Conservation (phyloP, 1,139 yeast species). For the Magnusiomyces suaveolens region DNA sequence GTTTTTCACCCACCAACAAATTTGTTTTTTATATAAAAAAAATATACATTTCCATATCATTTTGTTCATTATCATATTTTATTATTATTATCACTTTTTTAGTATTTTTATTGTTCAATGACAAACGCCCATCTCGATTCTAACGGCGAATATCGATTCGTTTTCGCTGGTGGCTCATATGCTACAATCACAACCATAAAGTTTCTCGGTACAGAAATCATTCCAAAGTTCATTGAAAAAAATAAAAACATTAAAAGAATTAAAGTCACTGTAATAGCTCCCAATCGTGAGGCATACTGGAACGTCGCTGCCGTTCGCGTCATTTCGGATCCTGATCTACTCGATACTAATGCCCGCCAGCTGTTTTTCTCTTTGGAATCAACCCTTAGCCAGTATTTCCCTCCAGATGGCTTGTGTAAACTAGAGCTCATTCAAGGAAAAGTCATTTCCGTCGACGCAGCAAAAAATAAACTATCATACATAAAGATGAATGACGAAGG, state of each 20-base stretch:
- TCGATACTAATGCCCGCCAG: conserved; percentile 9
- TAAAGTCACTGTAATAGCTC: conserved; percentile 12
- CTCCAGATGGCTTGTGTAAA: not conserved
- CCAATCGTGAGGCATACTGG: conserved; percentile 15
- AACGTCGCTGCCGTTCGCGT: conserved; percentile 15
- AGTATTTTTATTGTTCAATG: not conserved
- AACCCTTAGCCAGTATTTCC: conserved; percentile 10
- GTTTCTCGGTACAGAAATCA: conserved; percentile 7
- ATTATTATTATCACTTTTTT: not conserved
- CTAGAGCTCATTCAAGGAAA: conserved; percentile 13
- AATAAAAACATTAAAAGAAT: conserved; percentile 2
- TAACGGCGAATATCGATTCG: conserved; percentile 6
- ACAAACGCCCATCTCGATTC: not conserved
- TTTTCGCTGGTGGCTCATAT: conserved; percentile 13
- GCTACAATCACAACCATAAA: conserved; percentile 12
- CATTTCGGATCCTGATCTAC: conserved; percentile 12
- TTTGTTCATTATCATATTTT: too few relatives aligned
- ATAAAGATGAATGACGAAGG: conserved; percentile 11
- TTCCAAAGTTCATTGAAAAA: conserved; percentile 9
- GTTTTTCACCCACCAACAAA: too few relatives aligned
- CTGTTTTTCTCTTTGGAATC: conserved; percentile 12
- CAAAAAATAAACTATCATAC: conserved; percentile 8
- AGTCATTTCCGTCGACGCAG: conserved; percentile 10
- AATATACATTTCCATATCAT: too few relatives aligned
- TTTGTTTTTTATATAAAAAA: too few relatives aligned